Percentiles rank a stretch among this genome's conserved stretches.
Conservation (phyloP, 345 rosid genomes). For the Citrus glauca region DNA sequence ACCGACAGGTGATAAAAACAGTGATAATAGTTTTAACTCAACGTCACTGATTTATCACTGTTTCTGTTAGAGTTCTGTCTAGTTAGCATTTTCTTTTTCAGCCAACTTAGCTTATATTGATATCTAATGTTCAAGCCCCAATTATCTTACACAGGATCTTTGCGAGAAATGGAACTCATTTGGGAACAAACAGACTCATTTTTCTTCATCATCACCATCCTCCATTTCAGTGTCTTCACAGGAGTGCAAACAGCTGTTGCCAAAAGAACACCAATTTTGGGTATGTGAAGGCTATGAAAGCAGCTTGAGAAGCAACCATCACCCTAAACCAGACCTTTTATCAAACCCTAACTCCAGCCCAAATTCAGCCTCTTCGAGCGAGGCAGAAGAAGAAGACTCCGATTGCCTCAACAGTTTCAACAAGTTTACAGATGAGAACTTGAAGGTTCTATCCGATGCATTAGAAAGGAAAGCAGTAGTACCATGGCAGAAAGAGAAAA, state of each 20-base stretch:
- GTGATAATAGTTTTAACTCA: too few relatives aligned
- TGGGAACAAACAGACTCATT: slow-evolving; percentile 18
- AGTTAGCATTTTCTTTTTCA: too few relatives aligned
- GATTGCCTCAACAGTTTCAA: slow-evolving; percentile 42
- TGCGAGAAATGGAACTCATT: slow-evolving; percentile 38
- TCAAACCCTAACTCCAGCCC: slow-evolving; percentile 78
- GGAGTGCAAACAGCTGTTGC: slow-evolving; percentile 20
- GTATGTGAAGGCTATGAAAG: slow-evolving; percentile 29
- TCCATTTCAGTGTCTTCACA: slow-evolving; percentile 35
- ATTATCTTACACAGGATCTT: slow-evolving; percentile 16
- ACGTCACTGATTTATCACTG: too few relatives aligned
- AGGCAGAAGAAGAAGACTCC: slow-evolving; percentile 35
- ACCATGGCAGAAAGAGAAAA: slow-evolving; percentile 47
- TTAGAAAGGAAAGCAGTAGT: slow-evolving; percentile 42
- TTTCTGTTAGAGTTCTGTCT: too few relatives aligned
- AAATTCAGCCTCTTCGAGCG: slow-evolving; percentile 80
- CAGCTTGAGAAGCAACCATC: slow-evolving; percentile 14
- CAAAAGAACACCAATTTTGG: slow-evolving; percentile 43
- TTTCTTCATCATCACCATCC: slow-evolving; percentile 42
- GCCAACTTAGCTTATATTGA: background rate
- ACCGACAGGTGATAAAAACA: too few relatives aligned
- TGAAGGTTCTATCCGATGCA: slow-evolving; percentile 40
- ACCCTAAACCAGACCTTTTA: slow-evolving; percentile 43
- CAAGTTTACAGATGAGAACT: slow-evolving; percentile 38
- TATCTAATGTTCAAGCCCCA: background rate